These are phyloP conservation scores for Albizia julibrissin DNA, from an alignment of 306 rosid species.

Conservation along the genomic window DNA sequence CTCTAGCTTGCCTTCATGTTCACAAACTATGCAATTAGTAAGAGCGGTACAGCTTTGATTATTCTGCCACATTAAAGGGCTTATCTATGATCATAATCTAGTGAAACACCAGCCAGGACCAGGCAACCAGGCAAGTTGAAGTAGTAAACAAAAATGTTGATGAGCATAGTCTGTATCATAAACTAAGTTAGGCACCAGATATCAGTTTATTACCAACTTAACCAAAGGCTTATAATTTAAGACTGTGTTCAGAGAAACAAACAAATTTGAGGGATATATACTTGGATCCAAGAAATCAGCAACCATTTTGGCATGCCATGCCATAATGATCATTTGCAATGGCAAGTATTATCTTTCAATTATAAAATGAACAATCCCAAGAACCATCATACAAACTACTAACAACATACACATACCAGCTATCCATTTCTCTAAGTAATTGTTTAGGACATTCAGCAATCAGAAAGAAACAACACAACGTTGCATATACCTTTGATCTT, in stretches of 20 bases:
- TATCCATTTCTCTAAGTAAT: neutral
- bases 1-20: slow-evolving; percentile 56
- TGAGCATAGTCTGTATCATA: neutral
- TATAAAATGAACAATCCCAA: neutral
- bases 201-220: slow-evolving; percentile 14
- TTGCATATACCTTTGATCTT: slow-evolving; percentile 62
- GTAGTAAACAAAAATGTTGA: slow-evolving; percentile 7
- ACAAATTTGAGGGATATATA: slow-evolving; percentile 13
- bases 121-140: slow-evolving; percentile 1
- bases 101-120: slow-evolving; percentile 14
- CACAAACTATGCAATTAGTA: neutral
- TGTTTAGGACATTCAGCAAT: slow-evolving; percentile 14
- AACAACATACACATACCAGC: neutral
- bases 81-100: neutral
- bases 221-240: neutral
- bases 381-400: neutral
- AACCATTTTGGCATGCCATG: slow-evolving; percentile 4
- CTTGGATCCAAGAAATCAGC: neutral
- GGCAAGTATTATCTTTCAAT: neutral
- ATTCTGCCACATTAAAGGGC: slow-evolving; percentile 9
- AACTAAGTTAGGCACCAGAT: slow-evolving; percentile 23
- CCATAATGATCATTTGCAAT: neutral
- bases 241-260: slow-evolving; percentile 3
- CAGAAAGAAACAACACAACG: slow-evolving; percentile 26
- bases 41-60: neutral